phyloP scores from a whole-genome alignment of 2,329 filamentous ascomycete genomes.

The Calycina herbarum region DNA sequence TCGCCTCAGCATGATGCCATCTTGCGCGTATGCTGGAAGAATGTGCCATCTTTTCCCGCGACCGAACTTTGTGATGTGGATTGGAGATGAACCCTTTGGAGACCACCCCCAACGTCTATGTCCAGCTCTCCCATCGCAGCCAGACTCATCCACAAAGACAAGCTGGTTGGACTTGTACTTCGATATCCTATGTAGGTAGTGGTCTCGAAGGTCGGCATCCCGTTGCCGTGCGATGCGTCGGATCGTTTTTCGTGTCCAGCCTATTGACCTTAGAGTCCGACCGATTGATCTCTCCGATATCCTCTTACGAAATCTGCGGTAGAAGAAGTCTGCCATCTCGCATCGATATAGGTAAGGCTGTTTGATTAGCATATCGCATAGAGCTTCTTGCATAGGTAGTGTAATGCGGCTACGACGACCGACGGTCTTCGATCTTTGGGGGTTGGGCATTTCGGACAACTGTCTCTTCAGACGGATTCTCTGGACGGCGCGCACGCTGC shows the following conservation, averaged over 20 bases:
- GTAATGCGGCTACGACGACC: slow-evolving; percentile 20
- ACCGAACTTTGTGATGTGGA: no score
- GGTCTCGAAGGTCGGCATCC: slow-evolving; percentile 39
- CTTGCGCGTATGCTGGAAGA: no score
- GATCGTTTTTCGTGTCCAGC: slow-evolving; percentile 38
- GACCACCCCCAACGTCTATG: neutral
- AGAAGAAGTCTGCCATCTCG: slow-evolving; percentile 36
- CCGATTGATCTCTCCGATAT: slow-evolving; percentile 10
- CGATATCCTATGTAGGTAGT: slow-evolving; percentile 39
- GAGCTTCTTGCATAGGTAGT: slow-evolving; percentile 33
- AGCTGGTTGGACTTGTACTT: slow-evolving; percentile 16
- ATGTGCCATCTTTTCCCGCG: no score
- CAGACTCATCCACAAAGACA: neutral
- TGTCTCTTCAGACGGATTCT: neutral
- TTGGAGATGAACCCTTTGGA: neutral
- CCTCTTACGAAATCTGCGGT: slow-evolving; percentile 18
- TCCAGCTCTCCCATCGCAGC: neutral
- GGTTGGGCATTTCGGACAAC: slow-evolving; percentile 12
- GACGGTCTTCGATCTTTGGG: slow-evolving; percentile 11
- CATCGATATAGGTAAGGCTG: slow-evolving; percentile 36
- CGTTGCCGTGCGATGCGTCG: slow-evolving; percentile 34
- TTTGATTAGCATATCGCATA: no score
- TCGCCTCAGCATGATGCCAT: no score
- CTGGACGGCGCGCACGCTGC: neutral
- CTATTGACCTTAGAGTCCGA: slow-evolving; percentile 14